Evolutionary conservation across 2,329 filamentous ascomycete genomes (phyloP).

Genomic region (Phyllosticta citriasiana): DNA sequence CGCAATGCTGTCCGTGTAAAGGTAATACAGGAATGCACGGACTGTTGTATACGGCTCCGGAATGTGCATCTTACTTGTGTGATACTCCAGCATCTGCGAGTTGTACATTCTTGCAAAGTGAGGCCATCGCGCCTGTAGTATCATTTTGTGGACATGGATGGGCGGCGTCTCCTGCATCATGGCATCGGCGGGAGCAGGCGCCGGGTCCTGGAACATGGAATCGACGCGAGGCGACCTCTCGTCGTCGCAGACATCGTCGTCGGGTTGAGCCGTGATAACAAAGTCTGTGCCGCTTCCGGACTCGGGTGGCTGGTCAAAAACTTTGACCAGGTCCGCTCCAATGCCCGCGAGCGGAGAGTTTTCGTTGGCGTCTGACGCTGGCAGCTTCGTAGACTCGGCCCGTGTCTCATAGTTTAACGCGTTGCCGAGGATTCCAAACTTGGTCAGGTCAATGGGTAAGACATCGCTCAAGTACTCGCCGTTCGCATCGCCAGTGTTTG

Average conservation of each 20-base stretch:
- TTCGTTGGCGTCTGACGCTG: constrained; percentile 41
- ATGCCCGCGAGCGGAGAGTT: constrained; percentile 51
- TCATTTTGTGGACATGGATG: constrained; percentile 91
- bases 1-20: constrained; percentile 87
- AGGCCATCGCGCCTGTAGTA: constrained; percentile 90
- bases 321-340: constrained; percentile 72
- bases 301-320: constrained; percentile 81
- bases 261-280: constrained; percentile 75
- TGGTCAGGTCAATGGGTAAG: constrained; percentile 82
- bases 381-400: constrained; percentile 28
- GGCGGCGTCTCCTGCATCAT: constrained; percentile 39
- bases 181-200: constrained; percentile 19
- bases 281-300: constrained; percentile 84
- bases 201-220: background rate
- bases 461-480: constrained; percentile 94
- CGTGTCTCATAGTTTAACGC: constrained; percentile 42
- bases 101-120: constrained; percentile 90
- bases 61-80: constrained; percentile 95
- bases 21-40: constrained; percentile 86
- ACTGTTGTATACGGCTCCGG: constrained; percentile 93
- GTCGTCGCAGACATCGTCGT: constrained; percentile 62
- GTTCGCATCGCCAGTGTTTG: constrained; percentile 57
- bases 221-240: constrained; percentile 32
- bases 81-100: constrained; percentile 93
- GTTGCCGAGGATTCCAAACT: constrained; percentile 83